A percentile compares a stretch with the other conserved stretches of the same genome.
Evolutionary conservation across 495 filamentous ascomycete genomes (phyloP).

Genomic region (Corynascus novoguineensis): DNA sequence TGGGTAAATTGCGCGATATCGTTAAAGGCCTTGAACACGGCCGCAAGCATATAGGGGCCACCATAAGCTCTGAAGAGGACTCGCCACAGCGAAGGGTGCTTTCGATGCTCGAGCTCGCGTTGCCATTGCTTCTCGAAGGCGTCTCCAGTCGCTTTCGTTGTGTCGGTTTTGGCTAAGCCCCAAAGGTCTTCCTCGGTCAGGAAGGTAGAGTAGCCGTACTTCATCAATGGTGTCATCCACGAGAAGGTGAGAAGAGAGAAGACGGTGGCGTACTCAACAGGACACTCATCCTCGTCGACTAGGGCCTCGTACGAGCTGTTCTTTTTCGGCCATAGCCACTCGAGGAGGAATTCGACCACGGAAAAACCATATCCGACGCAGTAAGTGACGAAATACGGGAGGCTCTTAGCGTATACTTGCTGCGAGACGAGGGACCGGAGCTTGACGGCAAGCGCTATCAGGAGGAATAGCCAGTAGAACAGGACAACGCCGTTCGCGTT

Average conservation of each 20-base stretch:
- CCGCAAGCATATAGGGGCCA: constrained; percentile 70
- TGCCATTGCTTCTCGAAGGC: constrained; percentile 73
- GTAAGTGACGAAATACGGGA: constrained; percentile 76
- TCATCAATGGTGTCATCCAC: constrained; percentile 99
- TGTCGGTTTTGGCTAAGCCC: constrained; percentile 78
- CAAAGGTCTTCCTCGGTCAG: constrained; percentile 96
- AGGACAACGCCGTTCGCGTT: constrained; percentile 90
- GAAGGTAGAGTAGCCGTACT: constrained; percentile 82
- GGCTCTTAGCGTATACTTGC: constrained; percentile 55
- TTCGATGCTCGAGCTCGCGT: constrained; percentile 63
- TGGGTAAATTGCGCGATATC: constrained; percentile 83
- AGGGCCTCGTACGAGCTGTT: constrained; percentile 76
- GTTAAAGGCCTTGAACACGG: constrained; percentile 78
- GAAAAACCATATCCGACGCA: constrained; percentile 69
- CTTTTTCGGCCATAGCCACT: constrained; percentile 90
- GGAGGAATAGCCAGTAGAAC: constrained; percentile 92
- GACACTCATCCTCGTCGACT: constrained; percentile 83
- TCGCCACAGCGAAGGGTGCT: constrained; percentile 80
- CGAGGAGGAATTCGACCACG: constrained; percentile 68
- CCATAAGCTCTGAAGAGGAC: constrained; percentile 85
- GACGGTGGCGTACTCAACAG: constrained; percentile 86
- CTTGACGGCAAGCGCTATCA: constrained; percentile 77
- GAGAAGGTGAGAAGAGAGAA: constrained; percentile 93
- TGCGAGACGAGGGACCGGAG: constrained; percentile 81
- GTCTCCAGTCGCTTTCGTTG: constrained; percentile 61